These are phyloP conservation scores for Phytophthora macrochlamydospora DNA, from an alignment of 352 stramenopile genomes.

Conservation along the genomic window DNA sequence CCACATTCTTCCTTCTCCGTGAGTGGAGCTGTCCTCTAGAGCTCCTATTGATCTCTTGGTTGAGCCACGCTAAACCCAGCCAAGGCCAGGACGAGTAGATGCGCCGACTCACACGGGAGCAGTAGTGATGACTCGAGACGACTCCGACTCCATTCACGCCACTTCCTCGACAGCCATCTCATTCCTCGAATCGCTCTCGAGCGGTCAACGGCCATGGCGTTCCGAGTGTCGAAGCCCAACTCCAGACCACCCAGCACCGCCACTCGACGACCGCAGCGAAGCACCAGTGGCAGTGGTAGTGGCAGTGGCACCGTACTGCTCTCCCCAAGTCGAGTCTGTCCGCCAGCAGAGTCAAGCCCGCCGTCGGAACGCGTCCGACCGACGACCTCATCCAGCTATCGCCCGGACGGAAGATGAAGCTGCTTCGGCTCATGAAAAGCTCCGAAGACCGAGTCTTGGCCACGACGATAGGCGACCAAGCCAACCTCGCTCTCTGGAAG, in stretches of 20 bases:
- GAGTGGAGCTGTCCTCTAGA: neutral
- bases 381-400: slow-evolving; percentile 24
- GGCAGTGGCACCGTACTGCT: neutral
- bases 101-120: neutral
- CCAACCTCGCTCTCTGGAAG: slow-evolving; percentile 32
- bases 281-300: neutral
- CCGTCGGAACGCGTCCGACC: neutral
- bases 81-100: neutral
- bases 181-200: slow-evolving; percentile 3
- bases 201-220: slow-evolving; percentile 1
- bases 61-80: neutral
- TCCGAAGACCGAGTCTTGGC: slow-evolving; percentile 27
- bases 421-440: slow-evolving; percentile 27
- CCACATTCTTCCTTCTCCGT: neutral
- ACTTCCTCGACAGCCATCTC: slow-evolving; percentile 2
- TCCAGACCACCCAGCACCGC: slow-evolving; percentile 7
- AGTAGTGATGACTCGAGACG: neutral
- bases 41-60: neutral
- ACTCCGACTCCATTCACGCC: neutral
- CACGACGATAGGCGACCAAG: slow-evolving; percentile 29
- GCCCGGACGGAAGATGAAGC: slow-evolving; percentile 19
- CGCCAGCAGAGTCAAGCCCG: slow-evolving; percentile 4
- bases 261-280: neutral
- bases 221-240: slow-evolving; percentile 15
- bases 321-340: slow-evolving; percentile 11